Conservation (phyloP, 2,329 filamentous ascomycete genomes). For the Colletotrichum sp. region DNA sequence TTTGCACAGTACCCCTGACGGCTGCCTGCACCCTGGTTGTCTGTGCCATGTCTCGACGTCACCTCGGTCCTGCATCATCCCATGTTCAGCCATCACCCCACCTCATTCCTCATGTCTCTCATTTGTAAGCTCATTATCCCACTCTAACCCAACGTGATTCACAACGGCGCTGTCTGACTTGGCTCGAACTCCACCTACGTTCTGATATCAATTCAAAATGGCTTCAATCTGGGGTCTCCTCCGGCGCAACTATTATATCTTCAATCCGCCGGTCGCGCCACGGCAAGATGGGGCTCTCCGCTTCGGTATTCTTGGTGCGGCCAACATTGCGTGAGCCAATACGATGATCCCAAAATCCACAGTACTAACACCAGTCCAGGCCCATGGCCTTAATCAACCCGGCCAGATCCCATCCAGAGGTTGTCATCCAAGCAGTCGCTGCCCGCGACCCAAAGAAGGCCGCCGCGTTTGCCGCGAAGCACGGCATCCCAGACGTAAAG, state of each 20-base stretch:
- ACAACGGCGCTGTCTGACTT: background rate
- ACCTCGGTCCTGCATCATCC: background rate
- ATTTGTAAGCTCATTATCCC: background rate
- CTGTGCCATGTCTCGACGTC: background rate
- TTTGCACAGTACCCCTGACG: background rate
- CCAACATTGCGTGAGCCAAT: slow-evolving; percentile 39
- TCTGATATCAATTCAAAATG: background rate
- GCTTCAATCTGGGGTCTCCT: slow-evolving; percentile 6
- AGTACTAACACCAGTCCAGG: slow-evolving; percentile 25
- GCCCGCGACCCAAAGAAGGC: slow-evolving; percentile 54
- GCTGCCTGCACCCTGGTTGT: background rate
- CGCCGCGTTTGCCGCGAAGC: slow-evolving; percentile 52
- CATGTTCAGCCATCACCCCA: background rate
- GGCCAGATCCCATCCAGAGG: slow-evolving; percentile 57
- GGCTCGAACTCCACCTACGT: background rate
- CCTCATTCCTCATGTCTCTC: background rate
- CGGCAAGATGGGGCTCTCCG: slow-evolving; percentile 29
- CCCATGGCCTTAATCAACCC: slow-evolving; percentile 50
- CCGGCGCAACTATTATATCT: background rate
- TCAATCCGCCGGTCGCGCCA: background rate
- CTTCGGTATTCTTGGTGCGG: slow-evolving; percentile 48
- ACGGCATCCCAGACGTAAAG: slow-evolving; percentile 55
- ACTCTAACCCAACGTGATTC: background rate
- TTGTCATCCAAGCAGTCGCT: slow-evolving; percentile 57
- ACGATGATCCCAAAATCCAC: background rate